Evolutionary conservation across 129 eudicot species (phyloP).

Genomic region (Sambucus nigra): DNA sequence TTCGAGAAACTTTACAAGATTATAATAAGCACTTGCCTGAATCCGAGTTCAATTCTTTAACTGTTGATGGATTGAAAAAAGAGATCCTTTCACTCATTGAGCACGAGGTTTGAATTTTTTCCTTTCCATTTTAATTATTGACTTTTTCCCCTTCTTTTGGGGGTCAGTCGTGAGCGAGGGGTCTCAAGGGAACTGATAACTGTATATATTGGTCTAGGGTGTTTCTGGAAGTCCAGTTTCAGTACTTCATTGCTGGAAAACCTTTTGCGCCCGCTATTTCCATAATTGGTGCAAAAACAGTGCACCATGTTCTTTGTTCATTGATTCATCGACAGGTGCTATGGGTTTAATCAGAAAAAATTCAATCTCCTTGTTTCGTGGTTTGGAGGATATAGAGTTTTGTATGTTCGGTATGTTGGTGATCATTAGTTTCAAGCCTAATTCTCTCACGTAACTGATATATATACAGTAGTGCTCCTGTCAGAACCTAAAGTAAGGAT

Average conservation of each 20-base stretch:
- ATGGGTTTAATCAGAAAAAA: conserved; percentile 68
- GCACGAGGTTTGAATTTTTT: conserved; percentile 50
- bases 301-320: conserved; percentile 57
- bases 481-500: no score
- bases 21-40: conserved; percentile 75
- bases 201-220: conserved; percentile 44
- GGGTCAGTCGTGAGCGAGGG: neutral
- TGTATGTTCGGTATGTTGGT: conserved; percentile 45
- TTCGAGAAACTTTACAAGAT: conserved; percentile 62
- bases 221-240: conserved; percentile 54
- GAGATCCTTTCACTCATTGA: conserved; percentile 72
- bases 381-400: conserved; percentile 74
- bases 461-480: neutral
- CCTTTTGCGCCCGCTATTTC: conserved; percentile 50
- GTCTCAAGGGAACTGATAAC: conserved; percentile 12
- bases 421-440: conserved; percentile 1
- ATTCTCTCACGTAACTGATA: neutral
- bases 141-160: neutral
- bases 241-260: conserved; percentile 64
- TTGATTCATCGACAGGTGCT: conserved; percentile 61
- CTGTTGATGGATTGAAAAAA: conserved; percentile 66
- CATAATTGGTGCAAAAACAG: conserved; percentile 61
- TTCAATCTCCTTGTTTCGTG: conserved; percentile 67
- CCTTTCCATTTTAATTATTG: neutral
- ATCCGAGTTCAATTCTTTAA: conserved; percentile 62